Evolutionary conservation across 805 yeast genomes (phyloP), one percentile per base, ranked within the genome.

Genomic region (Yarrowia divulgata): DNA sequence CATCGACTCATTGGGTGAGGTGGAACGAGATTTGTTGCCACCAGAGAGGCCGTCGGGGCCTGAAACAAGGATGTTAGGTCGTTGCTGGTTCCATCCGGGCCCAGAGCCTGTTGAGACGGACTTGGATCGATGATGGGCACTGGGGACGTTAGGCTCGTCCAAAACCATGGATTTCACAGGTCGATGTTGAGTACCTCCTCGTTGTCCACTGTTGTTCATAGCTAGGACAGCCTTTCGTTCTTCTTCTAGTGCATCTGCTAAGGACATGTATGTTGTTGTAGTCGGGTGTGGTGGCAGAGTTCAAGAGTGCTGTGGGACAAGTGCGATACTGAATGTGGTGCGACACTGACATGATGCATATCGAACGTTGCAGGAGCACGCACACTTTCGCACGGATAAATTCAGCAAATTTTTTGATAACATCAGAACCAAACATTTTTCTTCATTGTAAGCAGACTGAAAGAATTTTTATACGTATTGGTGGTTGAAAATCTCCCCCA

Each of bases 211-310:
- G 73, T 39, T 71, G 69, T 42, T 42, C 46, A 71, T 37, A 39
- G 69, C 66, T 58, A 72, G 34, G 19, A 73, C 73, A 12, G 48
- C 63, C 52, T 69, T 70, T 23, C 75, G 71, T 32, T 73, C 75
- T 52, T 74, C 76, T 67, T 74, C 75, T 45, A 74, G 69, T 16
- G 75, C 76, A 16, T 72, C 67, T 46, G 72, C 75, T 37, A 74
- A 60, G 8, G 75, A 73, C 74, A 72, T 72, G 42, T 49, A 23
- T 35, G 52, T 19, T 60, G 50, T 60, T 43, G 52, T 45, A 10
- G 45, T 37, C 16, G 62, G 5, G 46, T 13, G 62, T 14, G 23
- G 16, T 29, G 63, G 13, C 29, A 29, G 63, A 54, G 14, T 54
- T 54, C 10, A 50, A 54, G 60, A 54, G 45, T 54, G 60, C 14